Conservation (phyloP, 2,329 filamentous ascomycete genomes). For the Trichoderma oligosporum region DNA sequence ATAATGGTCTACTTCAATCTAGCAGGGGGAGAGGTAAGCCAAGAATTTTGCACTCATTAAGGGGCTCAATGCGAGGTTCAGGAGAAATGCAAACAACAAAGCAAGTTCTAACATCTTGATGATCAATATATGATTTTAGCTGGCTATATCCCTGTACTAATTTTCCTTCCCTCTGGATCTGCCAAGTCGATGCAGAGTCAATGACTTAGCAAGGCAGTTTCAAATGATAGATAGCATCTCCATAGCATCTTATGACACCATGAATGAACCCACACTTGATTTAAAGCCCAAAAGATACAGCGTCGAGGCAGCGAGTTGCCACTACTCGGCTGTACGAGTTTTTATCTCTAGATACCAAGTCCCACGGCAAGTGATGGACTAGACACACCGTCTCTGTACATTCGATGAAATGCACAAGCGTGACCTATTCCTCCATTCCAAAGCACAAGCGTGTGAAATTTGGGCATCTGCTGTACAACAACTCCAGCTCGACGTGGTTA, state of each 20-base stretch:
- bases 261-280: background rate
- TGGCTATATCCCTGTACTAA: background rate
- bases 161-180: constrained; percentile 30
- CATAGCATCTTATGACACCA: constrained; percentile 27
- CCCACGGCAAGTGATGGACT: constrained; percentile 32
- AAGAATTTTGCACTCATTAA: no score
- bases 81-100: no score
- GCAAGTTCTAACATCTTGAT: no score
- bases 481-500: constrained; percentile 27
- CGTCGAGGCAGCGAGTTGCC: constrained; percentile 17
- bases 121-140: no score
- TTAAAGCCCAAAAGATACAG: constrained; percentile 22
- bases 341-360: constrained; percentile 32
- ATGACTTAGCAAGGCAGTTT: constrained; percentile 32
- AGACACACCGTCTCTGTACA: constrained; percentile 22
- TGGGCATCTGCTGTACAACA: constrained; percentile 30
- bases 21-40: no score
- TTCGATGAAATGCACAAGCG: constrained; percentile 33
- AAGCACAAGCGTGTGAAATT: constrained; percentile 32
- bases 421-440: constrained; percentile 32
- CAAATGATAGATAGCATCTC: constrained; percentile 33
- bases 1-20: no score
- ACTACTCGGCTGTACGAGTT: constrained; percentile 25
- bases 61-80: no score
- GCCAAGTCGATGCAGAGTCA: constrained; percentile 33